Evolutionary conservation across 208 protist genomes (phyloP), one percentile per base, ranked within the genome.

Genomic region (Acanthamoeba castellanii): DNA sequence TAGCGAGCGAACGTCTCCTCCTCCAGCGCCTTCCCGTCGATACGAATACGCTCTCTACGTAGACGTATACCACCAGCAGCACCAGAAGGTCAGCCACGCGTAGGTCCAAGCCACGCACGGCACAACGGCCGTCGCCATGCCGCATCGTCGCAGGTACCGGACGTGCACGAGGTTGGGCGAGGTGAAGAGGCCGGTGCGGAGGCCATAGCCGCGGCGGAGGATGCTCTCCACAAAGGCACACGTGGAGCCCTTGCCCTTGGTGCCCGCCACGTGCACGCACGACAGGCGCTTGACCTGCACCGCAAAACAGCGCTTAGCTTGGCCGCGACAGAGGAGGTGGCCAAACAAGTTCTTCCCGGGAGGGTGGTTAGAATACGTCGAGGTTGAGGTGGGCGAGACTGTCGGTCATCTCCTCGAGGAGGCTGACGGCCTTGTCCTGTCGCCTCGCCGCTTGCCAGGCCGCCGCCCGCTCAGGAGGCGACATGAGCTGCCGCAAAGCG

Each of bases 161-260:
- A 78, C 81, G 47, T 88, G 52, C 3, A 84, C 91, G 7, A 97
- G 95, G 47, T 97, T 94, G 3, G 96, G 96, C 11, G 88, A 95
- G 55, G 96, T 96, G 92, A 87, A 97, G 27, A 97, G 95, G 4
- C 93, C 95, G 14, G 96, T 97, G 20, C 55, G 59, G 74, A 95
- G 91, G 55, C 94, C 91, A 47, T 95, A 88, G 22, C 59, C 61
- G 34, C 96, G 88, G 20, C 91, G 47, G 6, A 97, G 94, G 14
- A 97, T 95, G 25, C 76, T 76, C 45, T 97, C 96, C 27, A 27
- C 55, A 27, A 97, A 94, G 47, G 96, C 93, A 90, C 91, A 96
- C 9, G 90, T 94, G 47, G 95, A 96, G 13, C 96, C 96, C 72
- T 97, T 97, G 50, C 96, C 96, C 81, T 97, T 97, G 18, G 94